phyloP scores from a whole-genome alignment of 345 rosid species.

The Tarenaya hassleriana region DNA sequence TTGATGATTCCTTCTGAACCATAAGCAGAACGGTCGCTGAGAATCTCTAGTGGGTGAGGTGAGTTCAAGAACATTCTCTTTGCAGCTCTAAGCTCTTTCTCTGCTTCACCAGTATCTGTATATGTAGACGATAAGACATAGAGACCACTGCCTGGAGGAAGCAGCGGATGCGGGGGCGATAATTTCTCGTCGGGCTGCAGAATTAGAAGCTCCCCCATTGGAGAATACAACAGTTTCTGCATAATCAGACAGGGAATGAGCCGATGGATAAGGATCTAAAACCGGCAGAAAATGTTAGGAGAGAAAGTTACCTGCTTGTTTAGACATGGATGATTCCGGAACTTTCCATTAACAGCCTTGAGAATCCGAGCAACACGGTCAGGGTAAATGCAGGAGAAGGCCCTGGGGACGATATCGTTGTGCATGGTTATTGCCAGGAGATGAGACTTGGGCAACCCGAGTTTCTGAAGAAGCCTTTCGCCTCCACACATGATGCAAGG shows the following conservation, averaged over 20 bases:
- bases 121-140: constrained; percentile 44
- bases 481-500: constrained; percentile 98
- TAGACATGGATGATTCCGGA: constrained; percentile 85
- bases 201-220: constrained; percentile 93
- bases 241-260: constrained; percentile 12
- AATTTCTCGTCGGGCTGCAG: constrained; percentile 86
- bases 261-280: background rate
- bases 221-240: constrained; percentile 74
- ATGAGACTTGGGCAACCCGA: constrained; percentile 71
- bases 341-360: constrained; percentile 79
- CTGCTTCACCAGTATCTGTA: constrained; percentile 37
- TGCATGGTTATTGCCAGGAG: constrained; percentile 74
- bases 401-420: constrained; percentile 95
- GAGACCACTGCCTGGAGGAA: constrained; percentile 88
- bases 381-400: constrained; percentile 93
- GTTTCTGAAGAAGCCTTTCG: constrained; percentile 64
- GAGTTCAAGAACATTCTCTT: constrained; percentile 68
- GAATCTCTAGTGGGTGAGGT: constrained; percentile 97
- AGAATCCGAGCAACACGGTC: constrained; percentile 65
- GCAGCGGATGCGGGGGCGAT: constrained; percentile 82
- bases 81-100: constrained; percentile 65
- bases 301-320: constrained; percentile 56
- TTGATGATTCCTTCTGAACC: constrained; percentile 82
- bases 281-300: background rate
- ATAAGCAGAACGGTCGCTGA: constrained; percentile 74